Evolutionary conservation across 148 eudicot genomes (phyloP), one percentile per base, ranked within the genome.

Genomic region (Vaccinium corymbosum): DNA sequence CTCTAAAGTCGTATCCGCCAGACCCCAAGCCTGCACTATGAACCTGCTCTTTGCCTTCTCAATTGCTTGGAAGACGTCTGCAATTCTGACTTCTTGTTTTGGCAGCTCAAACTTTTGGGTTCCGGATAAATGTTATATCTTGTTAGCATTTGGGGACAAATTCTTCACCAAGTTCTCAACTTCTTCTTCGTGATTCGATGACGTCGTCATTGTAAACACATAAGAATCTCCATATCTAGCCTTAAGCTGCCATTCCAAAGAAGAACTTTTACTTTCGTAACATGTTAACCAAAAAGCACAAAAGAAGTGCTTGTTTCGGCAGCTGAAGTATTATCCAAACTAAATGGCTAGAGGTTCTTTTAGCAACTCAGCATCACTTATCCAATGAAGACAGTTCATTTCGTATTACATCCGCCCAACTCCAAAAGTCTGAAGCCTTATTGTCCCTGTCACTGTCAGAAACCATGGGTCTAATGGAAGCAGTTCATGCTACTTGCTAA

Each of bases 221-320:
- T 20, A 61, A 20, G 10, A 61, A 6, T 2, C 68, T 2, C 68
- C 68, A n/a, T 20, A 61, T 17, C 27, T n/a, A n/a, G 68, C 68
- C 27, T 61, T 61, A 1, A 61, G 20, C 27, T 61, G 27, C 27
- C 20, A 61, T 61, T 61, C 8, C 6, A 16, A 49, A 29, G 32
- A 5, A 51, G 4, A 25, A 20, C 15, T 52, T 2, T 3, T 2
- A 52, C 2, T 53, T 15, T 82, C 10, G n/a, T 17, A 25, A 29
- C 16, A 29, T 70, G 74, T 13, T 13, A 59, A 94, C 8, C 3
- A 64, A 64, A 64, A 64, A 3, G 70, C 25, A 64, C 25, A 10
- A n/a, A 1, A 22, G 13, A 17, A 57, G 19, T 2, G 0, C 3
- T 62, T 32, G 42, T 38, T 38, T 38, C 42, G 0, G 0, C 29